A percentile compares a stretch with the other conserved stretches of the same genome.
phyloP scores from a whole-genome alignment of 2,329 filamentous ascomycete species.

The Pyrenochaeta sp. region DNA sequence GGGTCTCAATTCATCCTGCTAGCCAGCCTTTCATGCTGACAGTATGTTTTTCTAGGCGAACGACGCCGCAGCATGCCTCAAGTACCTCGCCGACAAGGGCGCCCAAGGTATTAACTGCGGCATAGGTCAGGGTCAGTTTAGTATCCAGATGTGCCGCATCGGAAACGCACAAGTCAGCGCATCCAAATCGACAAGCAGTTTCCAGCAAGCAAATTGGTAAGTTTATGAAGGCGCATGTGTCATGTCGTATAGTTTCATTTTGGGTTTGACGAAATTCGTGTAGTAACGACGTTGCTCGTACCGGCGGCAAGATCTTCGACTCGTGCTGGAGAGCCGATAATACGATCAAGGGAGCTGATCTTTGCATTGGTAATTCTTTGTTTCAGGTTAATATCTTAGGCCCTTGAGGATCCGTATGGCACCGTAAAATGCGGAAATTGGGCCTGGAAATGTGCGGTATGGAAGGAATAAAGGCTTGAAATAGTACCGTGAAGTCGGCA shows the following conservation, averaged over 20 bases:
- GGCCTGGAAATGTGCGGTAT: too few species aligned
- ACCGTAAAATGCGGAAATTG: too few species aligned
- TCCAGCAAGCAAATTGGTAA: too few species aligned
- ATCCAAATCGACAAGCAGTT: too few species aligned
- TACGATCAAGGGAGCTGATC: neutral
- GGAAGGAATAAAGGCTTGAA: too few species aligned
- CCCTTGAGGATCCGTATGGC: too few species aligned
- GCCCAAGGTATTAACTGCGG: neutral
- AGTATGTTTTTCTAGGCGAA: neutral
- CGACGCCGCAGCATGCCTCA: conserved; percentile 2
- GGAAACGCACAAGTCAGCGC: conserved; percentile 2
- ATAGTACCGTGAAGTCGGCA: too few species aligned
- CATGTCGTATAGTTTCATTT: too few species aligned
- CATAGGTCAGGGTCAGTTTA: neutral
- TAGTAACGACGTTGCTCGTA: conserved; percentile 5
- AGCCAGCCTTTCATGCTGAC: neutral
- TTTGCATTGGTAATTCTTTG: neutral
- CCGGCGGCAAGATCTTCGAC: conserved; percentile 3
- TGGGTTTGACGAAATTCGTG: neutral
- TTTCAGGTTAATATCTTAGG: neutral
- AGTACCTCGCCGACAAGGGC: conserved; percentile 4
- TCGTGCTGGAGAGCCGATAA: conserved; percentile 4
- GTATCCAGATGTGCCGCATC: conserved; percentile 1
- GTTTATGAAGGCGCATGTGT: too few species aligned
- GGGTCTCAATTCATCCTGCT: too few species aligned